Evolutionary conservation across 352 stramenopile genomes (phyloP), one percentile per base, ranked within the genome.

Genomic region (Pythium oligandrum): DNA sequence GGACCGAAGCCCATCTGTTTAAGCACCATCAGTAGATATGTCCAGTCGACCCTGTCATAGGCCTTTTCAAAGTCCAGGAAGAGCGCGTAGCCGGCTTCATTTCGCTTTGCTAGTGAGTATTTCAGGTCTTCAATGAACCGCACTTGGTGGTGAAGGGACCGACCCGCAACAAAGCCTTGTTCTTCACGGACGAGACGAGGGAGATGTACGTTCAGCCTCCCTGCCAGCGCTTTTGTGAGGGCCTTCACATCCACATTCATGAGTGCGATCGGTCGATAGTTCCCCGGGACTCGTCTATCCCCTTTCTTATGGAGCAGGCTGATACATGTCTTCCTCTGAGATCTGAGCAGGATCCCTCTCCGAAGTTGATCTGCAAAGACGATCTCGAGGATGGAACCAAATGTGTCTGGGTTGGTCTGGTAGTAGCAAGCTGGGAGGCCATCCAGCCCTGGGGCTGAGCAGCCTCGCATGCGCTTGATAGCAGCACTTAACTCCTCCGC

Each of bases 31-130:
- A 49, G 35, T 35, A 68, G 48, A 38, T 68, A 68, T 43, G 1
- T 11, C 49, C 55, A 59, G 44, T 62, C 40, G 10, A 68, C 64
- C 10, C 58, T 57, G 51, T 61, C 61, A 12, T 67, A 70, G 0
- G 58, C 63, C 48, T 71, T 71, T 8, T 53, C 51, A 30, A 67
- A 66, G 35, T 67, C 57, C 17, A 70, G 47, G 38, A 70, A 70
- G 1, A 57, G 35, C 4, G 59, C 64, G 34, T 53, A 45, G 5
- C 40, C 46, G 7, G 58, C 48, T 1, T 54, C 3, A 0, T 64
- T 48, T 12, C 38, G n/a, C 10, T 9, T 8, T 1, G 52, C 58
- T n/a, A 53, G 37, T 5, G 40, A 26, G n/a, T 73, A 26, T 40
- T 61, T 52, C 12, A 73, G 42, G 26, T 65, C 55, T 26, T 48